Base-by-base conservation (phyloP, 2,329 filamentous ascomycete genomes). In the Fusarium gaditjirri region DNA sequence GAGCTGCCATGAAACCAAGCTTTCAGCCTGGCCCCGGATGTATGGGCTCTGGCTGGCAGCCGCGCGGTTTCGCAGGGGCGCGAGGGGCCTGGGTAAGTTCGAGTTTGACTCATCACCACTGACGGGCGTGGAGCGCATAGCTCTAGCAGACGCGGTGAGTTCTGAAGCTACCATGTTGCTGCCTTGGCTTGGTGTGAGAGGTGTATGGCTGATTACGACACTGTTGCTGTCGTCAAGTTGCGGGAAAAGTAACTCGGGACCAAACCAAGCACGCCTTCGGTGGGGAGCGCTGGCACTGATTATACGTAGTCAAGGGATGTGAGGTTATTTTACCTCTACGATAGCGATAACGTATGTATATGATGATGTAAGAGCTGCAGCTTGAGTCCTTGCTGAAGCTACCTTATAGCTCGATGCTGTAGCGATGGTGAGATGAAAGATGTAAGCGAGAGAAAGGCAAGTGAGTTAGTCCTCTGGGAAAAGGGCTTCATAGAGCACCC, bases 1-100 rank as follows among this genome's bases (percentile, higher is more conserved):
- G 66, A 94, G 86, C 85, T 99, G 96, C 96, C 96, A 99, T 76
- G 91, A 91, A 41, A 98, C 95, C 4, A 91, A 90, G 80, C 97
- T 97, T 75, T 92, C 86, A 80, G 91, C 89, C 80, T 97, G 94
- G 53, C 88, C 90, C 62, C 91, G 90, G 46, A 95, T 89, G 72
- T 87, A 90, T 1, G 87, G 86, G 70, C 86, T 90, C 68, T 78
- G 78, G 74, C 82, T 83, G 47, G 77, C 71, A 17, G 72, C 76
- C 38, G 81, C 81, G 39, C 80, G 79, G 70, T 84, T 85, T 53
- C 72, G 77, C 54, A 84, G 65, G 36, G 77, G 50, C 70, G 70
- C 14, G 70, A 72, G 74, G 42, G 75, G 75, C 31, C 65, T 68
- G 44, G 75, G 64, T 46, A 63, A 44, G 49, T 70, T 55, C 56